These are phyloP conservation scores for Candida peoriensis DNA, from an alignment of 805 yeast species.

Conservation along the genomic window DNA sequence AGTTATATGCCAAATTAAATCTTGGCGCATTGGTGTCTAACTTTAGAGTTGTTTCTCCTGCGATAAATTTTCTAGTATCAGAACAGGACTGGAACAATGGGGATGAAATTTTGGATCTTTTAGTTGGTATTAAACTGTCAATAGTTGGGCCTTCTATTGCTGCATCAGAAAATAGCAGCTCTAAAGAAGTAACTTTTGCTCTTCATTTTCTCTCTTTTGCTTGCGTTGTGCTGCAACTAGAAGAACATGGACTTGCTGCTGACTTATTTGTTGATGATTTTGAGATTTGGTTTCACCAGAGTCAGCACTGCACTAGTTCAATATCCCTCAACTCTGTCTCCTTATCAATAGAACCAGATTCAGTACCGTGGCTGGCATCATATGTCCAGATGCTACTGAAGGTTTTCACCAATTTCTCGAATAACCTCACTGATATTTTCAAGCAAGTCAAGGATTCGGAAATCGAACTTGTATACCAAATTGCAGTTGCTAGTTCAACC, in stretches of 20 bases:
- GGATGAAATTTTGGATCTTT: too few species aligned
- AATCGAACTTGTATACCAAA: constrained; percentile 36
- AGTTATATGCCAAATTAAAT: constrained; percentile 31
- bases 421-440: too few species aligned
- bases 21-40: constrained; percentile 35
- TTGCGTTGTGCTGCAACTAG: constrained; percentile 2
- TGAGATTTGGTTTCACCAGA: constrained; percentile 29
- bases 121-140: too few species aligned
- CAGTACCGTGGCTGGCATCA: constrained; percentile 29
- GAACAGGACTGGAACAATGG: constrained; percentile 24
- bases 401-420: neutral
- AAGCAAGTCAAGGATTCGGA: too few species aligned
- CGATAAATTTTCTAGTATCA: constrained; percentile 34
- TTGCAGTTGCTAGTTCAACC: constrained; percentile 43
- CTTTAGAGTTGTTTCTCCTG: constrained; percentile 44
- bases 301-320: constrained; percentile 14
- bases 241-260: neutral
- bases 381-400: constrained; percentile 11
- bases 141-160: constrained; percentile 23
- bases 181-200: constrained; percentile 10
- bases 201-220: constrained; percentile 13
- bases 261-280: constrained; percentile 13
- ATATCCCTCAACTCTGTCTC: constrained; percentile 27
- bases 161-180: constrained; percentile 15
- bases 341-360: constrained; percentile 27